Conservation (phyloP, 768 basidiomycete species). For the Boletus pseudopeckii region DNA sequence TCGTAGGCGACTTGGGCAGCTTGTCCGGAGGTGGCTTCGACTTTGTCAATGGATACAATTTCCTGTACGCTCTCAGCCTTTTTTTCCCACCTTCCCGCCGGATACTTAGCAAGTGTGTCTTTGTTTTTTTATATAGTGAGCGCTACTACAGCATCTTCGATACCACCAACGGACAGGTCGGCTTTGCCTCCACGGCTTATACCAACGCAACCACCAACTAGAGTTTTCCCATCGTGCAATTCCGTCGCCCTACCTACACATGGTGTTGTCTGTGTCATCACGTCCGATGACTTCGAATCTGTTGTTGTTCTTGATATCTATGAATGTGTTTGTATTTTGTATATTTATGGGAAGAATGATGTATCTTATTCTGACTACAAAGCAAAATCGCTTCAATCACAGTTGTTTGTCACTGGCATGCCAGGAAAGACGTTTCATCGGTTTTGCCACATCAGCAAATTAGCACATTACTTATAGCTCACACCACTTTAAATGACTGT, state of each 20-base stretch:
- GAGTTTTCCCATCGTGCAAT: not conserved
- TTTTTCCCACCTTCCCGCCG: too few relatives aligned
- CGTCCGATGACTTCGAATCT: too few relatives aligned
- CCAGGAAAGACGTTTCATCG: not conserved
- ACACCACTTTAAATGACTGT: not conserved
- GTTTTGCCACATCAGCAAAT: too few relatives aligned
- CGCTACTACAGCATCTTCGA: slow-evolving; percentile 39
- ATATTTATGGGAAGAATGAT: not conserved
- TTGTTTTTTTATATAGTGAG: not conserved
- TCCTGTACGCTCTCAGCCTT: not conserved
- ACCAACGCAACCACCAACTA: not conserved
- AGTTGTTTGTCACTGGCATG: not conserved
- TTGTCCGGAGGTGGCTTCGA: slow-evolving; percentile 9
- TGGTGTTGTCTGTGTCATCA: too few relatives aligned
- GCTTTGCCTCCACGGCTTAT: slow-evolving; percentile 5
- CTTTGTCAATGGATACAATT: slow-evolving; percentile 20
- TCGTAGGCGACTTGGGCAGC: slow-evolving; percentile 20
- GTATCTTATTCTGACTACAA: not conserved
- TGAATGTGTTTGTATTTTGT: not conserved
- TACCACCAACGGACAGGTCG: slow-evolving; percentile 2
- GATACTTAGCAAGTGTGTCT: not conserved
- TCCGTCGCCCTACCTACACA: not conserved
- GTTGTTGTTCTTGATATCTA: too few relatives aligned
- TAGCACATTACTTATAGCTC: not conserved
- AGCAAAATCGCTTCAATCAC: not conserved